Conservation (phyloP, 2,329 filamentous ascomycete genomes). For the Scedosporium minutisporum region DNA sequence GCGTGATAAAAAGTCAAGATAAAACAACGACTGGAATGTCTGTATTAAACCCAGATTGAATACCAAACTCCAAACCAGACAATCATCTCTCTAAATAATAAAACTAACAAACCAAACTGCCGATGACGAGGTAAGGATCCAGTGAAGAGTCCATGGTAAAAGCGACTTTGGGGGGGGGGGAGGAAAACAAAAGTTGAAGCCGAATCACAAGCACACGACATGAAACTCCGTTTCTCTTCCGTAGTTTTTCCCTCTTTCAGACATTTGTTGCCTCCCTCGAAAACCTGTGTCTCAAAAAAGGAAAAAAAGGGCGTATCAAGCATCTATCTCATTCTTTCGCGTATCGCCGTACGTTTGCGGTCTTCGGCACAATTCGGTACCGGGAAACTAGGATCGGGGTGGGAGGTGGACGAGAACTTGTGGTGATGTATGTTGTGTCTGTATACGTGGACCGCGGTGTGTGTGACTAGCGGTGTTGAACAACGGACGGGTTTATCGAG, state of each 20-base stretch:
- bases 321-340: neutral
- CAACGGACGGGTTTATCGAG: neutral
- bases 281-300: neutral
- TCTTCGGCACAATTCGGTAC: no score
- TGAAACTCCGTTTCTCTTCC: neutral
- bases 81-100: slow-evolving; percentile 5
- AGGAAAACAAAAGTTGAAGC: slow-evolving; percentile 1
- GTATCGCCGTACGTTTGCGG: neutral
- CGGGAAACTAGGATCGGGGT: no score
- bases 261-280: neutral
- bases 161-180: neutral
- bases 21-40: neutral
- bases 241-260: neutral
- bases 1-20: neutral
- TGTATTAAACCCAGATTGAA: slow-evolving; percentile 4
- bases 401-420: neutral
- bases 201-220: neutral
- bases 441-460: neutral
- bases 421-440: neutral
- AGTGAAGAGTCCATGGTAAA: neutral
- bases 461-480: neutral
- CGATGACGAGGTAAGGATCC: slow-evolving; percentile 1
- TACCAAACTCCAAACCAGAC: slow-evolving; percentile 7
- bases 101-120: neutral
- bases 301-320: neutral